These are phyloP conservation scores for Coemansia sp. DNA, from an alignment of 192 early-diverging fungal genomes.

Conservation along the genomic window DNA sequence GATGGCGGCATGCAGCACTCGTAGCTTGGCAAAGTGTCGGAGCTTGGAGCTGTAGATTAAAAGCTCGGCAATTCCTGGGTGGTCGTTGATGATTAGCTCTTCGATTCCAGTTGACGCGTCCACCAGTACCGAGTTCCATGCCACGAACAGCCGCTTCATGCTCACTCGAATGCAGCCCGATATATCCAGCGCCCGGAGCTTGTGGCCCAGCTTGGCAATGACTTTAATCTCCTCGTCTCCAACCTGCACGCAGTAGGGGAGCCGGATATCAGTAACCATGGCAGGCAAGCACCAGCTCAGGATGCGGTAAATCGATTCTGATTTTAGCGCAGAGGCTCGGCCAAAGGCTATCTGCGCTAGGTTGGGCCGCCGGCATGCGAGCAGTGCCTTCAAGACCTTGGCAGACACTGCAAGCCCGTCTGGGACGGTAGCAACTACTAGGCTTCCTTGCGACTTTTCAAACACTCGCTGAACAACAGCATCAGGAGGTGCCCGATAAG, in stretches of 20 bases:
- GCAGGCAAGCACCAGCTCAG: constrained; percentile 21
- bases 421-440: constrained; percentile 19
- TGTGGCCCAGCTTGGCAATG: constrained; percentile 19
- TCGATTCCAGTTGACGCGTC: constrained; percentile 28
- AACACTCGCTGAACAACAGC: constrained; percentile 23
- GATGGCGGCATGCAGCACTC: constrained; percentile 37
- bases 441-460: constrained; percentile 19
- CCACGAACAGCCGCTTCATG: constrained; percentile 30
- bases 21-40: constrained; percentile 34
- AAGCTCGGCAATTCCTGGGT: constrained; percentile 44
- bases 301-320: constrained; percentile 11
- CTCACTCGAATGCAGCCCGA: constrained; percentile 42
- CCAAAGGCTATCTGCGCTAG: constrained; percentile 15
- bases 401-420: constrained; percentile 1
- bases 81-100: constrained; percentile 40
- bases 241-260: constrained; percentile 31
- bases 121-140: constrained; percentile 26
- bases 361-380: constrained; percentile 27
- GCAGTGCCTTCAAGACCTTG: constrained; percentile 18
- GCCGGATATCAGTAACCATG: constrained; percentile 17
- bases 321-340: constrained; percentile 2
- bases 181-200: constrained; percentile 46
- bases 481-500: constrained; percentile 15
- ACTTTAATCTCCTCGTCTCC: constrained; percentile 13
- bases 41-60: constrained; percentile 37